Evolutionary conservation across 2,329 filamentous ascomycete species (phyloP).

Genomic region (Talaromyces sp.): DNA sequence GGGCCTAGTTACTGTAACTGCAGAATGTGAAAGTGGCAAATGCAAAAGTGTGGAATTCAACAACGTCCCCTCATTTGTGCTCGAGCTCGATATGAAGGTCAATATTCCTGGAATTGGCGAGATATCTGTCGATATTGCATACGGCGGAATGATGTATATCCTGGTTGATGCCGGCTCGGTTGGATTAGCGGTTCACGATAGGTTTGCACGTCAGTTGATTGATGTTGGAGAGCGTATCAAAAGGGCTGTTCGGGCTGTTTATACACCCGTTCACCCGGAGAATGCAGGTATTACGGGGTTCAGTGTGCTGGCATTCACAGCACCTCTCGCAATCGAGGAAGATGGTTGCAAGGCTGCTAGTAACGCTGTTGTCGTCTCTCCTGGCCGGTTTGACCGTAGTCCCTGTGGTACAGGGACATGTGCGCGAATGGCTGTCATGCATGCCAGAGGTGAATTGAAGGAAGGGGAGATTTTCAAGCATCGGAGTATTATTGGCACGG

Average conservation of each 20-base stretch:
- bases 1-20: slow-evolving; percentile 39
- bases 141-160: slow-evolving; percentile 45
- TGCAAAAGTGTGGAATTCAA: slow-evolving; percentile 43
- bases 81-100: slow-evolving; percentile 36
- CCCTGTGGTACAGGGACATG: slow-evolving; percentile 46
- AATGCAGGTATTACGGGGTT: slow-evolving; percentile 41
- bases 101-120: slow-evolving; percentile 39
- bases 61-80: slow-evolving; percentile 44
- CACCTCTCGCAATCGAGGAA: slow-evolving; percentile 24
- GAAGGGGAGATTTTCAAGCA: slow-evolving; percentile 37
- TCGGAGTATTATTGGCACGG: slow-evolving; percentile 41
- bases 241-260: slow-evolving; percentile 30
- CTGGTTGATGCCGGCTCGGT: slow-evolving; percentile 39
- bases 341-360: slow-evolving; percentile 26
- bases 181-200: slow-evolving; percentile 17
- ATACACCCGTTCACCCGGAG: slow-evolving; percentile 41
- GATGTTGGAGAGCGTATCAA: slow-evolving; percentile 44
- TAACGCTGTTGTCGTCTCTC: slow-evolving; percentile 43
- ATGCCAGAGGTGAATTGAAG: slow-evolving; percentile 37
- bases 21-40: slow-evolving; percentile 41
- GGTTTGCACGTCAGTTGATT: slow-evolving; percentile 27
- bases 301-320: slow-evolving; percentile 37
- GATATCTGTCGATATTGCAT: slow-evolving; percentile 42
- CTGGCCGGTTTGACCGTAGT: slow-evolving; percentile 44
- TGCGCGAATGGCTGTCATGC: slow-evolving; percentile 42